Conservation (phyloP, 179 eudicot genomes). For the Vitellaria paradoxa region DNA sequence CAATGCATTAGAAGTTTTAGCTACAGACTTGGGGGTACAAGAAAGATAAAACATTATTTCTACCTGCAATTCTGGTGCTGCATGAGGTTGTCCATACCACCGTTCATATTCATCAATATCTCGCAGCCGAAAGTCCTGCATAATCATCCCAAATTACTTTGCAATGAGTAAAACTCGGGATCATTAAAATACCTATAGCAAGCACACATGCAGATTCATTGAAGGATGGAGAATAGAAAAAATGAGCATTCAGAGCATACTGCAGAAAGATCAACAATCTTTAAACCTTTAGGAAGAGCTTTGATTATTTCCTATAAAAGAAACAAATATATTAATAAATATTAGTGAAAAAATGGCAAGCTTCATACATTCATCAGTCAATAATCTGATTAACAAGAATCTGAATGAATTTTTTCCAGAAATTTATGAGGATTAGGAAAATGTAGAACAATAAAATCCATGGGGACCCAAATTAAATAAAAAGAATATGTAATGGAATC, state of each 20-base stretch:
- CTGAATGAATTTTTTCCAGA: background rate
- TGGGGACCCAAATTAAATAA: background rate
- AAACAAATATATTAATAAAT: background rate
- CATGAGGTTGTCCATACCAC: slow-evolving; percentile 96
- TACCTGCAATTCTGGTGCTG: slow-evolving; percentile 81
- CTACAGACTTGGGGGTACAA: background rate
- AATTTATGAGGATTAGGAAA: background rate
- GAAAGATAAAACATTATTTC: background rate
- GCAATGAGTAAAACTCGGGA: background rate
- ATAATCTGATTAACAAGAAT: background rate
- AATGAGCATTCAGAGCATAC: slow-evolving; percentile 37
- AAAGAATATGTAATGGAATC: background rate
- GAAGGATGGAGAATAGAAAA: background rate
- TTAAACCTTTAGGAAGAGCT: slow-evolving; percentile 66
- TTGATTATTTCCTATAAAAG: slow-evolving; percentile 76
- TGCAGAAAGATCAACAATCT: slow-evolving; percentile 97
- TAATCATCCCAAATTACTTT: slow-evolving; percentile 19
- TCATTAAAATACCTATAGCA: slow-evolving; percentile 3
- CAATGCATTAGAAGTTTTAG: background rate
- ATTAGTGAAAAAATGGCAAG: background rate
- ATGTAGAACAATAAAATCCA: background rate
- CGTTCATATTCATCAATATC: slow-evolving; percentile 74
- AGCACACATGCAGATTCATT: background rate
- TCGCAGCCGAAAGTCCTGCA: slow-evolving; percentile 78
- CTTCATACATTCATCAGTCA: background rate